These are phyloP conservation scores for Oenanthe sinensis DNA, from an alignment of 129 eudicot species.

Conservation along the genomic window DNA sequence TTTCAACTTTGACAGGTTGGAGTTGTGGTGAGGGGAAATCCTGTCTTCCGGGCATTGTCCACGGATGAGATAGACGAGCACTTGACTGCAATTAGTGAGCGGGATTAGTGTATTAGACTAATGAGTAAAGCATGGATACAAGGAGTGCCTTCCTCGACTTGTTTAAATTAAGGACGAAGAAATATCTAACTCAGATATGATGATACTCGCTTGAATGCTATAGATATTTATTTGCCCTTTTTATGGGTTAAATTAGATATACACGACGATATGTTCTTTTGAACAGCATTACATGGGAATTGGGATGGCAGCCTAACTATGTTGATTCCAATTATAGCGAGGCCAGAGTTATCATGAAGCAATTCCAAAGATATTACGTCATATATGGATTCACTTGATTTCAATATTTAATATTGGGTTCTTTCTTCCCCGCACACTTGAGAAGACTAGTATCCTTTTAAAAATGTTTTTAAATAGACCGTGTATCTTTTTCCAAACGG, in stretches of 20 bases:
- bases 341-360: not conserved
- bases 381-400: no score
- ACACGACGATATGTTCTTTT: not conserved
- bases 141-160: not conserved
- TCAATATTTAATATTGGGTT: no score
- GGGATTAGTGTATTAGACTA: conserved; percentile 31
- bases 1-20: conserved; percentile 56
- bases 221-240: not conserved
- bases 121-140: not conserved
- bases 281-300: not conserved
- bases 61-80: conserved; percentile 97
- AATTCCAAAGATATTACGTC: no score
- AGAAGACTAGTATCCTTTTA: no score
- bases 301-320: not conserved
- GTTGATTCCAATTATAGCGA: no score
- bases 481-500: no score
- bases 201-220: not conserved
- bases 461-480: no score
- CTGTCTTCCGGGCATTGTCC: conserved; percentile 61
- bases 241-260: not conserved
- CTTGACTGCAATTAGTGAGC: conserved; percentile 92
- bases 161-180: not conserved
- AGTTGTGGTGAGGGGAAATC: conserved; percentile 74
- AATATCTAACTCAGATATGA: not conserved
- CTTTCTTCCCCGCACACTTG: no score